Evolutionary conservation across 2,329 filamentous ascomycete species (phyloP), one percentile per base, ranked within the genome.

Genomic region (Cryphonectria carpinicola): DNA sequence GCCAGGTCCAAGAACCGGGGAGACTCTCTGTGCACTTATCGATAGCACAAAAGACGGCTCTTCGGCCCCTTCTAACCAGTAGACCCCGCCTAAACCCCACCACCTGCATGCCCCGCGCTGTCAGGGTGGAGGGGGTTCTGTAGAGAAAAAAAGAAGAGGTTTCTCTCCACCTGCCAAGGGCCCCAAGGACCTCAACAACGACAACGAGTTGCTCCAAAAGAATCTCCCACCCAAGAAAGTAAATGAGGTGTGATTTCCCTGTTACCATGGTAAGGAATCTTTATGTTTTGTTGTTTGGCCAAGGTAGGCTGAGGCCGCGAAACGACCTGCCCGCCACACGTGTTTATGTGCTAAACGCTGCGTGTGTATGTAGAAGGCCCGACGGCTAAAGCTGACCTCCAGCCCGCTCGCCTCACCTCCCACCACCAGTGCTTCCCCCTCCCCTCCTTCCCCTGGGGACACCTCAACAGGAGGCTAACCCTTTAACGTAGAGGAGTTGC

Each of bases 41-140:
- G 61, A 64, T 64, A 64, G 61, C 61, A 39, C 39, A 7, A 19
- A 46, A 22, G n/a, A 17, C 61, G 61, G 61, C 61, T 14, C n/a
- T 25, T 19, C 41, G 37, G 61, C 37, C 39, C 41, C n/a, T n/a
- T 8, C 25, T 14, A 25, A 3, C 25, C n/a, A 64, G 37, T 46
- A 62, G 54, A 17, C 28, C 54, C 60, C 37, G 32, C 60, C 32
- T 35, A 22, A 19, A 41, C 60, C 61, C 61, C 37, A 28, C 61
- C 37, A 46, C 14, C 37, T 64, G 61, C 61, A 46, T 64, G 61
- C 61, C 61, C 61, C 61, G 61, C 61, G 61, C 61, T 46, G 61
- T 64, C 61, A 46, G 37, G 32, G 32, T 0, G 3, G 32, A 13
- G 41, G 14, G 41, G 41, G 14, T 43, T 39, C 37, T 39, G 37